These are phyloP conservation scores for Hypoxylon trugodes DNA, from an alignment of 495 filamentous ascomycete species.

Conservation along the genomic window DNA sequence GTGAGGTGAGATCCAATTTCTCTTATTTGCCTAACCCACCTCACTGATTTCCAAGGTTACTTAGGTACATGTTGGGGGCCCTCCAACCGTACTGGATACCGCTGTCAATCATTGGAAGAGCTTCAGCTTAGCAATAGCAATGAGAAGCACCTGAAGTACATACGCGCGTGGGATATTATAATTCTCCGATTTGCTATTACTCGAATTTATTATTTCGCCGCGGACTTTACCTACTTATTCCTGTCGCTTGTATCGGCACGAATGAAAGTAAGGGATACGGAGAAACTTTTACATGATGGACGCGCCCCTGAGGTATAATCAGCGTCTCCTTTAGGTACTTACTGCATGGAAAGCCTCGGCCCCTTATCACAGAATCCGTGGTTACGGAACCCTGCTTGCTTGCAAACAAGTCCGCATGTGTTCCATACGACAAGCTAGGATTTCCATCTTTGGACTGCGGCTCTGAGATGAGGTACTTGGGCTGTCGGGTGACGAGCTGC, in stretches of 20 bases:
- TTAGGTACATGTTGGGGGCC: too few relatives aligned
- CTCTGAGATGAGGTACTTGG: constrained; percentile 19
- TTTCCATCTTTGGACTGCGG: constrained; percentile 17
- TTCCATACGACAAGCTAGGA: not conserved
- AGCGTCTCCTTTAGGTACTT: not conserved
- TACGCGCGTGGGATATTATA: too few relatives aligned
- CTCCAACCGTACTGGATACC: too few relatives aligned
- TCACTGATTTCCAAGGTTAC: too few relatives aligned
- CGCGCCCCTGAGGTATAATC: not conserved
- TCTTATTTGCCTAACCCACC: too few relatives aligned
- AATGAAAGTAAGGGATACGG: not conserved
- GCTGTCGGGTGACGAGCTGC: constrained; percentile 8
- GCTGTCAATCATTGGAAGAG: too few relatives aligned
- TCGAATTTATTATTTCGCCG: too few relatives aligned
- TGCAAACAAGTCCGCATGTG: constrained; percentile 1
- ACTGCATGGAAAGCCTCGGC: not conserved
- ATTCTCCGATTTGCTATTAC: too few relatives aligned
- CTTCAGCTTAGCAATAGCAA: too few relatives aligned
- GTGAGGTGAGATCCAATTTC: too few relatives aligned
- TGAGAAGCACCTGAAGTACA: too few relatives aligned
- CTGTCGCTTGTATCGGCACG: not conserved
- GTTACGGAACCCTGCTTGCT: constrained; percentile 10
- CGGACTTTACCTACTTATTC: not conserved
- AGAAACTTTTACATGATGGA: not conserved
- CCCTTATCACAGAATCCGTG: not conserved